Evolutionary conservation across 768 basidiomycete species (phyloP).

Genomic region (Lentinula aciculospora): DNA sequence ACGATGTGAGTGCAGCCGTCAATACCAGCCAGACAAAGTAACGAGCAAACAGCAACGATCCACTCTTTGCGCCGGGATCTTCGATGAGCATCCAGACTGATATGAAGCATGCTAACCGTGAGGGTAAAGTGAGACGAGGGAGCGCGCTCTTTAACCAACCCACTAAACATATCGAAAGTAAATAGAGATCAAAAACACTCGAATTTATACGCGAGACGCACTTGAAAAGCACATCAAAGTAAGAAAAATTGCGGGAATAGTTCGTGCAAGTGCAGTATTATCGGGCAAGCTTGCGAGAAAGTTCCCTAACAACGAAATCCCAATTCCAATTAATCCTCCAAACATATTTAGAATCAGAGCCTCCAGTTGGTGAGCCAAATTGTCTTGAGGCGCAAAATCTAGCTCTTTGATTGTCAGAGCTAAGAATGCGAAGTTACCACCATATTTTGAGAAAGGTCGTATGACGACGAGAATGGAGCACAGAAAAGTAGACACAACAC

Average conservation of each 20-base stretch:
- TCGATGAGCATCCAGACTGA: constrained; percentile 39
- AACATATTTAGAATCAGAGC: constrained; percentile 35
- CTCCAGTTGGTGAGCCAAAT: constrained; percentile 43
- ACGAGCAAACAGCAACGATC: constrained; percentile 22
- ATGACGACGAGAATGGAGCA: constrained; percentile 33
- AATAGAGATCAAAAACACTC: background rate
- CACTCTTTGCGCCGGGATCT: constrained; percentile 20
- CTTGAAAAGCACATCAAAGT: constrained; percentile 29
- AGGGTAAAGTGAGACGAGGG: constrained; percentile 35
- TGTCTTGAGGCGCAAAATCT: constrained; percentile 40
- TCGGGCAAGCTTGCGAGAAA: constrained; percentile 15
- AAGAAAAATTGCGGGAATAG: constrained; percentile 36
- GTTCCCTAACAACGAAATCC: constrained; percentile 18
- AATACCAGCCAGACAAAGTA: constrained; percentile 37
- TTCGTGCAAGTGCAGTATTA: constrained; percentile 23
- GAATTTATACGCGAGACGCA: constrained; percentile 14
- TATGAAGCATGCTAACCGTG: constrained; percentile 42
- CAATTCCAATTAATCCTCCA: constrained; percentile 35
- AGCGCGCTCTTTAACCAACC: constrained; percentile 35
- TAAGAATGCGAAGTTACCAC: constrained; percentile 33
- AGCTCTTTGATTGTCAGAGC: constrained; percentile 37
- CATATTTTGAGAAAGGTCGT: constrained; percentile 32
- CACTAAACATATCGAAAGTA: constrained; percentile 8
- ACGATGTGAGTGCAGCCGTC: constrained; percentile 28
- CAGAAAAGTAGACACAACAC: constrained; percentile 37